phyloP scores from a whole-genome alignment of 768 basidiomycete species.

The Mrakia gelida region DNA sequence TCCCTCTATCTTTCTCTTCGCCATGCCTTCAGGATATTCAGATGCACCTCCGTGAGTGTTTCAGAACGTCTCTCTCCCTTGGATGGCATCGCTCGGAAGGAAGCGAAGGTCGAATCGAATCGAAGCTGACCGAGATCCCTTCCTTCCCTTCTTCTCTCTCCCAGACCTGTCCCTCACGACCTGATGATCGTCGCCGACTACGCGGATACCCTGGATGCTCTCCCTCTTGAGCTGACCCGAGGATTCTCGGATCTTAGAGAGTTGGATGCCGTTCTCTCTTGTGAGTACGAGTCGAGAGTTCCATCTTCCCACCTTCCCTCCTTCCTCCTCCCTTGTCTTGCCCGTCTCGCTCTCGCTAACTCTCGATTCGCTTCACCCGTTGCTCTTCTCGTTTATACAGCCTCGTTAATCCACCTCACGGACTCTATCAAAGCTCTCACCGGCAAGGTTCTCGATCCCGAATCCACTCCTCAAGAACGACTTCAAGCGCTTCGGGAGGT shows the following conservation, averaged over 20 bases:
- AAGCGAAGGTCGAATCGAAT: no score
- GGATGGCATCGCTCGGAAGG: no score
- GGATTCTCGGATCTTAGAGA: conserved; percentile 94
- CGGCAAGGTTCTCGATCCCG: conserved; percentile 42
- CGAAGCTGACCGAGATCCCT: background rate
- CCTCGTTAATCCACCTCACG: conserved; percentile 75
- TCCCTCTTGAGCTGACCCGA: conserved; percentile 89
- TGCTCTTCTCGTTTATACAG: conserved; percentile 45
- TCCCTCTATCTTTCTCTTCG: no score
- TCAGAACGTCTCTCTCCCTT: no score
- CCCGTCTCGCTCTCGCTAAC: background rate
- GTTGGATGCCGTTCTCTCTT: conserved; percentile 84
- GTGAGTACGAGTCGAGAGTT: conserved; percentile 37
- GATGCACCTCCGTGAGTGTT: no score
- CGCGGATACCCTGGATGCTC: conserved; percentile 84
- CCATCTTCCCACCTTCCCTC: background rate
- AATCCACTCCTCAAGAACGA: conserved; percentile 54
- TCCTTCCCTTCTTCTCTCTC: background rate
- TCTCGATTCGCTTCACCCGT: background rate
- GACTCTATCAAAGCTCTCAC: conserved; percentile 68
- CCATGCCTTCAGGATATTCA: no score
- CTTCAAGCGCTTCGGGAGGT: conserved; percentile 86
- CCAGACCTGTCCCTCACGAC: conserved; percentile 25
- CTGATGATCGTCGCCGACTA: conserved; percentile 59
- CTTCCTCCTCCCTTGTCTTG: background rate